A percentile compares a stretch with the other conserved stretches of the same genome.
These are phyloP conservation scores for Porphyrellus cyaneotinctus DNA, from an alignment of 768 basidiomycete genomes.

Conservation along the genomic window DNA sequence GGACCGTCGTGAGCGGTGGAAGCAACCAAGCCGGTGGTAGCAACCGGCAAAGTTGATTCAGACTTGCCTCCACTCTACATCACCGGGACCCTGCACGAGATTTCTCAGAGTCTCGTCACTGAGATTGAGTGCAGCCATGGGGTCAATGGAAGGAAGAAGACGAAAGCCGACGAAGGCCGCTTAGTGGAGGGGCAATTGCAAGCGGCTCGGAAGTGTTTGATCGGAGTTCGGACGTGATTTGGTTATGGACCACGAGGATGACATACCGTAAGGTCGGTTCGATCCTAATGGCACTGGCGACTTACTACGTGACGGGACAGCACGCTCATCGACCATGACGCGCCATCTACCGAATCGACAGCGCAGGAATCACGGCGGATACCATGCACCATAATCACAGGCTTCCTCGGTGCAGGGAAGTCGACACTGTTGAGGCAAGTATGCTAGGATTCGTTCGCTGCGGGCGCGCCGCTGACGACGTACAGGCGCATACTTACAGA, in stretches of 20 bases:
- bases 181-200: slow-evolving; percentile 4
- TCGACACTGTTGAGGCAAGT: slow-evolving; percentile 79
- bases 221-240: slow-evolving; percentile 27
- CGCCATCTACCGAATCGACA: background rate
- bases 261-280: slow-evolving; percentile 45
- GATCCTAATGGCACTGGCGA: background rate
- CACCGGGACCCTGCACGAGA: slow-evolving; percentile 73
- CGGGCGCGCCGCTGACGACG: background rate
- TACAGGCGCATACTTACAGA: slow-evolving; percentile 83
- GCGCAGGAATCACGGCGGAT: slow-evolving; percentile 40
- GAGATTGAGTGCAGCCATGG: slow-evolving; percentile 23
- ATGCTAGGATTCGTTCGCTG: background rate
- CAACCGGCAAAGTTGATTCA: background rate
- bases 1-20: slow-evolving; percentile 9
- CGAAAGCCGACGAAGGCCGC: background rate
- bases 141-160: background rate
- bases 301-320: slow-evolving; percentile 14
- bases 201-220: slow-evolving; percentile 16
- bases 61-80: slow-evolving; percentile 78
- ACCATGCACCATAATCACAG: slow-evolving; percentile 91
- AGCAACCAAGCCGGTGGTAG: background rate
- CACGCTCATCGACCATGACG: slow-evolving; percentile 32
- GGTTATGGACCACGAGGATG: slow-evolving; percentile 52
- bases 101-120: slow-evolving; percentile 45
- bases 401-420: slow-evolving; percentile 93